A percentile compares a stretch with the other conserved stretches of the same genome.
phyloP scores from a whole-genome alignment of 2,329 filamentous ascomycete genomes.

The Cladophialophora psammophila region DNA sequence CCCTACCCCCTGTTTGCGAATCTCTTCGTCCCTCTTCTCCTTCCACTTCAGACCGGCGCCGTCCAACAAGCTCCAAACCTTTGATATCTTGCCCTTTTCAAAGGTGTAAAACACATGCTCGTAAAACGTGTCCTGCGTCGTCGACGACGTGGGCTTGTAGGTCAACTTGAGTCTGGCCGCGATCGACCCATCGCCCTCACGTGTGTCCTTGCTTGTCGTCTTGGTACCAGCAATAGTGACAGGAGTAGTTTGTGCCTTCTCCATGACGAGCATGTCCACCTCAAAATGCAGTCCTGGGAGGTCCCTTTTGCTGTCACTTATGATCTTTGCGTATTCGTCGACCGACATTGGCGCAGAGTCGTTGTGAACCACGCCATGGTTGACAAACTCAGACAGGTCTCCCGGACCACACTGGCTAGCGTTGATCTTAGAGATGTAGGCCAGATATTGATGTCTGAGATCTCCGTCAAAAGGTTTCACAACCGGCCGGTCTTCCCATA shows the following conservation, averaged over 20 bases:
- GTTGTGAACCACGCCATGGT: conserved; percentile 28
- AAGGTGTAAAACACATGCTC: conserved; percentile 34
- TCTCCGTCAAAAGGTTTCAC: conserved; percentile 3
- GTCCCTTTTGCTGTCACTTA: conserved; percentile 22
- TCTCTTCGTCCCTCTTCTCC: conserved; percentile 9
- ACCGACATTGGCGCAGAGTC: conserved; percentile 25
- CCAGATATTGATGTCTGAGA: conserved; percentile 16
- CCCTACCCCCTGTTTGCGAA: background rate
- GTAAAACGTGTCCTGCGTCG: conserved; percentile 24
- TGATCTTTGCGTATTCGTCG: conserved; percentile 25
- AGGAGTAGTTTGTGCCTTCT: conserved; percentile 6
- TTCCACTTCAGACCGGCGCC: conserved; percentile 29
- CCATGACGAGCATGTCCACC: conserved; percentile 28
- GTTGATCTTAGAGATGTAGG: conserved; percentile 21
- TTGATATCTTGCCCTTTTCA: conserved; percentile 28
- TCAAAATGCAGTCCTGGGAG: conserved; percentile 28
- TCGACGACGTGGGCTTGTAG: conserved; percentile 11
- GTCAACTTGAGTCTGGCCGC: conserved; percentile 29
- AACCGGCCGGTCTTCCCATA: background rate
- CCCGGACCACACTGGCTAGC: background rate
- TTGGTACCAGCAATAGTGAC: background rate
- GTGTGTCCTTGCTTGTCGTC: background rate
- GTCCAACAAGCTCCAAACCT: conserved; percentile 33
- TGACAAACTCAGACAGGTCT: conserved; percentile 19
- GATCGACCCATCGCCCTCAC: conserved; percentile 15